Evolutionary conservation across 129 eudicot genomes (phyloP).

Genomic region (Helichrysum umbraculigerum): DNA sequence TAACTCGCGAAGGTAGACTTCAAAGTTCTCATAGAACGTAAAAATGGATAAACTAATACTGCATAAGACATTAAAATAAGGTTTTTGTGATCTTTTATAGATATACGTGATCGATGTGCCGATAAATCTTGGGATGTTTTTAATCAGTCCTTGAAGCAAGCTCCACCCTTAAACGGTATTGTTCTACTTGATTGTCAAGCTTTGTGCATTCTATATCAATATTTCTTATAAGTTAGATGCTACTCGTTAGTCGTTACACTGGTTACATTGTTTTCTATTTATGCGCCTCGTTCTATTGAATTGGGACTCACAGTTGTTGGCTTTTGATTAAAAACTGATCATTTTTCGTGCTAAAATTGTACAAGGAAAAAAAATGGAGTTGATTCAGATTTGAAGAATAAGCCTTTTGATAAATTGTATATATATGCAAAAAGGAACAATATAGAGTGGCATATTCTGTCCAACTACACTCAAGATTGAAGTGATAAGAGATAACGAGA

Average conservation of each 20-base stretch:
- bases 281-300: not conserved
- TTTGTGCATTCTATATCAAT: not conserved
- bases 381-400: not conserved
- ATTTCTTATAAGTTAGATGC: not conserved
- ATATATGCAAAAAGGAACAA: not conserved
- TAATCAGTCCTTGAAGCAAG: slow-evolving; percentile 59
- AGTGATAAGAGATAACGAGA: not conserved
- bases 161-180: slow-evolving; percentile 79
- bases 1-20: slow-evolving; percentile 86
- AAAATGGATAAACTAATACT: slow-evolving; percentile 3
- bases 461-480: not conserved
- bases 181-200: slow-evolving; percentile 24
- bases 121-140: slow-evolving; percentile 90
- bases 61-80: slow-evolving; percentile 3
- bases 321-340: not conserved
- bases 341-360: not conserved
- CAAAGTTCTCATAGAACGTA: slow-evolving; percentile 2
- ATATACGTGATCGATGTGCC: slow-evolving; percentile 75
- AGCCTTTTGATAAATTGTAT: not conserved
- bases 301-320: not conserved
- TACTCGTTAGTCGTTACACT: not conserved
- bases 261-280: not conserved
- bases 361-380: not conserved
- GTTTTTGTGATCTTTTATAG: slow-evolving; percentile 40
- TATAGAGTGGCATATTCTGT: not conserved